These are phyloP conservation scores for Penicillium sp. DNA, from an alignment of 2,329 filamentous ascomycete genomes.

Conservation along the genomic window DNA sequence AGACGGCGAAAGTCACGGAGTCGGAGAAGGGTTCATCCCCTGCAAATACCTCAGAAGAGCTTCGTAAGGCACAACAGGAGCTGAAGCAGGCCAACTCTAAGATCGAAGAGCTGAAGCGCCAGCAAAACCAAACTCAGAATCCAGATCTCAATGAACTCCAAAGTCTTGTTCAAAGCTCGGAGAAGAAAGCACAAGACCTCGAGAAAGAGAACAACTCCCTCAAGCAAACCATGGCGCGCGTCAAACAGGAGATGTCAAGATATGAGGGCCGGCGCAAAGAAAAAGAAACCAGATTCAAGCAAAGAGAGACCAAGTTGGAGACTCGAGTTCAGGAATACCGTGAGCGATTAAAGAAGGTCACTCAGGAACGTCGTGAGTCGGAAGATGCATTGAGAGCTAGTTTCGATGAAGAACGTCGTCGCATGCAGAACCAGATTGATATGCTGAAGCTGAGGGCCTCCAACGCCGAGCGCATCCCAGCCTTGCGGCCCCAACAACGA, in stretches of 20 bases:
- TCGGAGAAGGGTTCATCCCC: slow-evolving; percentile 22
- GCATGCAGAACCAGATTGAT: slow-evolving; percentile 45
- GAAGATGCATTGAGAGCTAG: slow-evolving; percentile 39
- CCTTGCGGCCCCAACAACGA: slow-evolving; percentile 23
- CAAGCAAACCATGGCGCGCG: slow-evolving; percentile 44
- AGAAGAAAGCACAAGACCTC: slow-evolving; percentile 45
- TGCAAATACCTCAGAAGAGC: slow-evolving; percentile 29
- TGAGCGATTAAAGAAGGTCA: slow-evolving; percentile 39
- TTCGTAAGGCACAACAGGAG: slow-evolving; percentile 38
- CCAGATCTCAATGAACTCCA: slow-evolving; percentile 41
- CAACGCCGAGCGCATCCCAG: slow-evolving; percentile 32
- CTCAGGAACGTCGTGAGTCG: slow-evolving; percentile 41
- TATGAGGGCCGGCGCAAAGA: slow-evolving; percentile 42
- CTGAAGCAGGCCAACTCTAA: slow-evolving; percentile 40
- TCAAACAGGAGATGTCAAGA: slow-evolving; percentile 38
- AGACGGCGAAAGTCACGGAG: slow-evolving; percentile 26
- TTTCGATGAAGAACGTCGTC: slow-evolving; percentile 42
- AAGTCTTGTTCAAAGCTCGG: slow-evolving; percentile 42
- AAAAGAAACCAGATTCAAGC: slow-evolving; percentile 47
- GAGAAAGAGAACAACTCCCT: slow-evolving; percentile 47
- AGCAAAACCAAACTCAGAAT: slow-evolving; percentile 23
- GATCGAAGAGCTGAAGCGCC: slow-evolving; percentile 38
- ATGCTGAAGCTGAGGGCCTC: slow-evolving; percentile 37
- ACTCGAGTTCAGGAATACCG: slow-evolving; percentile 46
- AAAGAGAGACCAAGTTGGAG: slow-evolving; percentile 45